Base-by-base conservation (phyloP, 345 rosid genomes). In the Populus deltoides region DNA sequence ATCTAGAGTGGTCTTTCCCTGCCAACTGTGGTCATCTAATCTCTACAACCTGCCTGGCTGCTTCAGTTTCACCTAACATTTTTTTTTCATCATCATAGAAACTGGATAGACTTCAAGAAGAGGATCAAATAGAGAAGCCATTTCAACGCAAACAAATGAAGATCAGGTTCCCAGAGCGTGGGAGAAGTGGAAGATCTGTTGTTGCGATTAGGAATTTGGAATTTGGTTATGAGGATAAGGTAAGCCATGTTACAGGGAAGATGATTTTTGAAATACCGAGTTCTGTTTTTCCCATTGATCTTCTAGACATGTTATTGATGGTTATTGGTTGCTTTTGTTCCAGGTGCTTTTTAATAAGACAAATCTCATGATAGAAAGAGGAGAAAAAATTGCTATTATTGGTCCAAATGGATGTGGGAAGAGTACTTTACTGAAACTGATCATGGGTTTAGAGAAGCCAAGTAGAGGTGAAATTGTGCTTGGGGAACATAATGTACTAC, bases 331-430 rank as follows among this genome's bases (percentile, higher is more conserved):
- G 33, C 68, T 71, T 84, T 65, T 71, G 73, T 78, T 47, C 55
- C 91, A 93, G 99, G 75, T 91, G 65, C 86, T 95, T 57, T 91
- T 95, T 81, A 85, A 91, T 27, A 88, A 78, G 83, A 90, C 97
- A 27, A 89, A 89, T 87, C 92, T 95, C 72, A 20, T 89, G 18
- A 88, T 93, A 75, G 90, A 93, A 84, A 88, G 89, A 78, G 98
- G 99, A 61, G 97, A 95, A 82, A 95, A 95, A 78, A 80, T 92
- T 63, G 99, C 99, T 17, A 86, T 95, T 20, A 86, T 95, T 75
- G 99, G 99, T 31, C 99, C 99, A 8, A 95, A 95, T 78, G 99
- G 98, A 10, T 95, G 99, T 43, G 99, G 99, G 31, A 93, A 95
- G 74, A 95, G 99, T 70, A 93, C 98, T 6, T 88, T 95, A 75